Evolutionary conservation across 2,329 filamentous ascomycete genomes (phyloP).

Genomic region (Tolypocladium capitatum): DNA sequence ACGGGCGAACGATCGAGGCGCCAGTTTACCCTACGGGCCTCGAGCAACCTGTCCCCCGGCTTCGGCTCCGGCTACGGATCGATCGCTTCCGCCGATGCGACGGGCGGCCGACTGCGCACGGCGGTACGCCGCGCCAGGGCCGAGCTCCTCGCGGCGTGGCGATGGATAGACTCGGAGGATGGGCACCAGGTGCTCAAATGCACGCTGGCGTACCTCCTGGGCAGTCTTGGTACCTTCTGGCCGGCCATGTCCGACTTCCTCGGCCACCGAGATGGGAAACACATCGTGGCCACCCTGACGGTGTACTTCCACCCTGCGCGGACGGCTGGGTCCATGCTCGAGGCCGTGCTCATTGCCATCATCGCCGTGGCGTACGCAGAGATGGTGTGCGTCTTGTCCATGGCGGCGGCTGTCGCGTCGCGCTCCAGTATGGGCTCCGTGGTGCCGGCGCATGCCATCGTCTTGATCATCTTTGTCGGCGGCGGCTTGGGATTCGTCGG

Average conservation of each 20-base stretch:
- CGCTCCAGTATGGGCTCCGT: slow-evolving; percentile 53
- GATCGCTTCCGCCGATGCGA: slow-evolving; percentile 8
- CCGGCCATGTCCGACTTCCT: slow-evolving; percentile 58
- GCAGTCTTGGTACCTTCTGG: slow-evolving; percentile 76
- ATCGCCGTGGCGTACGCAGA: slow-evolving; percentile 60
- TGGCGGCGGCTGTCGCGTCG: slow-evolving; percentile 77
- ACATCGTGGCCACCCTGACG: slow-evolving; percentile 84
- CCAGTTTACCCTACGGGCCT: slow-evolving; percentile 60
- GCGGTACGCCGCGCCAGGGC: slow-evolving; percentile 11
- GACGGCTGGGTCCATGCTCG: slow-evolving; percentile 77
- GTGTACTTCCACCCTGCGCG: slow-evolving; percentile 91
- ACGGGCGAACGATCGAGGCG: slow-evolving; percentile 77
- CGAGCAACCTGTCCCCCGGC: slow-evolving; percentile 17
- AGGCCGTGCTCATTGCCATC: slow-evolving; percentile 65
- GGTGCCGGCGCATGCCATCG: slow-evolving; percentile 60
- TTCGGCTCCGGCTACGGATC: slow-evolving; percentile 6
- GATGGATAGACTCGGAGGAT: slow-evolving; percentile 56
- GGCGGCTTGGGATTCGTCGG: slow-evolving; percentile 78
- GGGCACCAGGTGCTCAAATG: slow-evolving; percentile 81
- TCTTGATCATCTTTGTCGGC: slow-evolving; percentile 73
- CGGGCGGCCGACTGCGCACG: slow-evolving; percentile 5
- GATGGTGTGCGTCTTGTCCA: slow-evolving; percentile 66
- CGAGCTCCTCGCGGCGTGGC: slow-evolving; percentile 28
- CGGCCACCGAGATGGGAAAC: slow-evolving; percentile 79
- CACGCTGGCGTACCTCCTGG: slow-evolving; percentile 76